phyloP scores from a whole-genome alignment of 2,329 filamentous ascomycete species.

The Coniochaeta ligniaria region DNA sequence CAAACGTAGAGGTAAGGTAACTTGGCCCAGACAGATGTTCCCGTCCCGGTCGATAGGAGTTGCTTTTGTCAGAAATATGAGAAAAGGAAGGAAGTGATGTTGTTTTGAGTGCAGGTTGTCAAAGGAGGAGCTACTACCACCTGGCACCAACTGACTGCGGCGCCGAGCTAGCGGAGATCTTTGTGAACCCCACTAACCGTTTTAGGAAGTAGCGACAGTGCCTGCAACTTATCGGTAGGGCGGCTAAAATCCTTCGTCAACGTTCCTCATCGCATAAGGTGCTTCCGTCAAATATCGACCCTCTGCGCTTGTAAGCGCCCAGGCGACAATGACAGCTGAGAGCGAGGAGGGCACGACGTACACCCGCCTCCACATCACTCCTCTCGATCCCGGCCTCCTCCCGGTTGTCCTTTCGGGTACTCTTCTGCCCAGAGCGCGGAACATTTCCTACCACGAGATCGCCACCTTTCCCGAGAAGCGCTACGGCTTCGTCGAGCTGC shows the following conservation, averaged over 20 bases:
- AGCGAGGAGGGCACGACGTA: constrained; percentile 15
- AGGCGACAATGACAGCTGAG: constrained; percentile 7
- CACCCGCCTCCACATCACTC: constrained; percentile 77
- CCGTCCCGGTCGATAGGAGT: no score
- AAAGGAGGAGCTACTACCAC: no score
- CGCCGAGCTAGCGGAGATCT: no score
- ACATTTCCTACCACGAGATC: constrained; percentile 81
- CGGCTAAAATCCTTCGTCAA: background rate
- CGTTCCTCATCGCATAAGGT: background rate
- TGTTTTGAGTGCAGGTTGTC: no score
- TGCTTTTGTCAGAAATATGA: no score
- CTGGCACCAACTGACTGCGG: no score
- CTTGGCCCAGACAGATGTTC: no score
- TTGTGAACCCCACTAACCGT: background rate
- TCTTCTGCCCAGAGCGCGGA: constrained; percentile 58
- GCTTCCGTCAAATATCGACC: background rate
- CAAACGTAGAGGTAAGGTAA: no score
- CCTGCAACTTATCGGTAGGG: no score
- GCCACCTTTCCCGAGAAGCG: constrained; percentile 84
- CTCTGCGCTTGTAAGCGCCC: background rate
- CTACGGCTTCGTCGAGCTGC: constrained; percentile 87
- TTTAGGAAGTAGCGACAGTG: background rate
- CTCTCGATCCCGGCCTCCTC: constrained; percentile 70
- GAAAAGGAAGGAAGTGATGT: no score
- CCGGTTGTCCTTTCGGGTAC: constrained; percentile 64